These are phyloP conservation scores for Barnettozyma sp. DNA, from an alignment of 805 yeast genomes.

Conservation along the genomic window DNA sequence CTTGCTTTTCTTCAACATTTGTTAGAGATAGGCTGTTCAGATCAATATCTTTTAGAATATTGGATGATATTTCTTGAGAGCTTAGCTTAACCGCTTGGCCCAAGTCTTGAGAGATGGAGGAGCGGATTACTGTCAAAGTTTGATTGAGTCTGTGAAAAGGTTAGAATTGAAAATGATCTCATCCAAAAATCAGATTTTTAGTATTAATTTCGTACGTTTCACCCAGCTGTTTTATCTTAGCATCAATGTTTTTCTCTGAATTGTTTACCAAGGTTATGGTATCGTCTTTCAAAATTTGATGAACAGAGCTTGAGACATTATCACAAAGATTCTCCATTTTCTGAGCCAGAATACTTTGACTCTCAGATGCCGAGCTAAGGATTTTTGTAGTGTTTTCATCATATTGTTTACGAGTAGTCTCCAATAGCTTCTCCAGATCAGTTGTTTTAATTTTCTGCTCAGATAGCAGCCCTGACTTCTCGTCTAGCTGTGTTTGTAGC, in stretches of 20 bases:
- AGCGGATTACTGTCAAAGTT: constrained; percentile 14
- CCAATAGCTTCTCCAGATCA: constrained; percentile 23
- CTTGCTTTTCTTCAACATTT: neutral
- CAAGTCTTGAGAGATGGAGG: constrained; percentile 2
- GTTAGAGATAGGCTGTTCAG: neutral
- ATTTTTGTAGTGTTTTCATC: constrained; percentile 11
- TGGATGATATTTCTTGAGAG: neutral
- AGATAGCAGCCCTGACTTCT: constrained; percentile 38
- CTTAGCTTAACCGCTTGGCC: neutral
- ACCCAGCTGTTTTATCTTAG: constrained; percentile 3
- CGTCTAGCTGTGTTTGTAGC: constrained; percentile 33
- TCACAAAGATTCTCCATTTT: constrained; percentile 7
- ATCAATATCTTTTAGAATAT: neutral
- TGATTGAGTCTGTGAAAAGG: constrained; percentile 22
- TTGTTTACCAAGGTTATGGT: neutral
- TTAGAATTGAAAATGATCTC: constrained; percentile 15
- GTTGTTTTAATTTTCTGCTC: constrained; percentile 37
- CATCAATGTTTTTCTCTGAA: neutral
- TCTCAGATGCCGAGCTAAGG: neutral
- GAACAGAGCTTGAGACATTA: neutral
- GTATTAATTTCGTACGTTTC: constrained; percentile 12
- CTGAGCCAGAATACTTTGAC: constrained; percentile 5
- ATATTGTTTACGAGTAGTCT: constrained; percentile 15
- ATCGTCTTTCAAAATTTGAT: neutral
- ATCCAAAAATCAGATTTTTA: constrained; percentile 21